Evolutionary conservation across 1,139 yeast species (phyloP).

Genomic region (Magnusiomyces suaveolens): DNA sequence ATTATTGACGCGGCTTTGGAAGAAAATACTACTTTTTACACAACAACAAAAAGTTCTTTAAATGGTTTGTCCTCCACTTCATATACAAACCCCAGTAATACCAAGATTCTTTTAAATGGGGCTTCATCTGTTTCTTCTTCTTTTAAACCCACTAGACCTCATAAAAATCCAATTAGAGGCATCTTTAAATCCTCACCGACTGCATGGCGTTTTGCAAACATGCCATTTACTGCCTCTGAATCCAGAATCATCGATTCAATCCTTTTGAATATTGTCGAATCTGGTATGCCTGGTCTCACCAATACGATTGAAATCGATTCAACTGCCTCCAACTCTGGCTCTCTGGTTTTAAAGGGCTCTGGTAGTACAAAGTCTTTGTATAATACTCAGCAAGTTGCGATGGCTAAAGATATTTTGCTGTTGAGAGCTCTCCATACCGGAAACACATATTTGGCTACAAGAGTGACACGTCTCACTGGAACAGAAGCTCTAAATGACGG

Average conservation of each 20-base stretch:
- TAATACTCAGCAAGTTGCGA: conserved; percentile 10
- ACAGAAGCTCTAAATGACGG: not conserved
- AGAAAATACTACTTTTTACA: not conserved
- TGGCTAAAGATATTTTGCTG: conserved; percentile 22
- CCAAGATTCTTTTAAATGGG: not conserved
- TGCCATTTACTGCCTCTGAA: conserved; percentile 20
- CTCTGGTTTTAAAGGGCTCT: not conserved
- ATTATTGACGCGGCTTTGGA: conserved; percentile 1
- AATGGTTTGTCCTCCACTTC: too few relatives aligned
- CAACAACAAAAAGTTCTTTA: too few relatives aligned
- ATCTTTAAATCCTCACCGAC: conserved; percentile 5
- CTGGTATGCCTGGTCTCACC: not conserved
- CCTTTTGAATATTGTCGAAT: conserved; percentile 14
- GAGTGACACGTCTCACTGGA: conserved; percentile 8
- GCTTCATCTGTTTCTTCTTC: not conserved
- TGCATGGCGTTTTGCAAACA: conserved; percentile 21
- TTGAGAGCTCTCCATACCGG: conserved; percentile 21
- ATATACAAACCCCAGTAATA: not conserved
- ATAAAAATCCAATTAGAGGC: conserved; percentile 6
- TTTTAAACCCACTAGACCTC: conserved; percentile 1
- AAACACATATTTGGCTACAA: conserved; percentile 16
- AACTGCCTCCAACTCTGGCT: not conserved
- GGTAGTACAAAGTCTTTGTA: not conserved
- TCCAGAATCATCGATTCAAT: conserved; percentile 15
- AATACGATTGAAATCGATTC: not conserved